These are phyloP conservation scores for Baorangia bicolor DNA, from an alignment of 768 basidiomycete genomes.

Conservation along the genomic window DNA sequence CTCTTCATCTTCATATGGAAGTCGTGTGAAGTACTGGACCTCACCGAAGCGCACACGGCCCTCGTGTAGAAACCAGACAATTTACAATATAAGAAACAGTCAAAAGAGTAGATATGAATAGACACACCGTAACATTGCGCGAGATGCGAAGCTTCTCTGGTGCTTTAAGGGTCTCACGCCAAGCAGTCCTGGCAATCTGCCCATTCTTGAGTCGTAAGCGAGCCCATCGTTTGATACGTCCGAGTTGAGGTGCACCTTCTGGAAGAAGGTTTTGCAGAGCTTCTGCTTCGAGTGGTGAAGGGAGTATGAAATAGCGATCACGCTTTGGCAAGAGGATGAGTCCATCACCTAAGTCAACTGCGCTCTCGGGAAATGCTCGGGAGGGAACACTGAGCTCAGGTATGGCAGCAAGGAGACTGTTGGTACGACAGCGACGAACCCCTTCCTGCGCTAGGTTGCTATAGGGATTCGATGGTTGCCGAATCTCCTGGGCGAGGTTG, in stretches of 20 bases:
- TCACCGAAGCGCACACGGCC: neutral
- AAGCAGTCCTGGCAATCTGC: constrained; percentile 9
- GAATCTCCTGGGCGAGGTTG: too few species aligned
- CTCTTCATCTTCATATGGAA: neutral
- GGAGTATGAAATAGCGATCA: neutral
- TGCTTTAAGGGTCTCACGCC: neutral
- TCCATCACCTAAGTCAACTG: too few species aligned
- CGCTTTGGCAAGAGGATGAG: neutral
- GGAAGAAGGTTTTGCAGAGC: neutral
- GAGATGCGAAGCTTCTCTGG: neutral
- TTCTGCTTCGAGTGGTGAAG: neutral
- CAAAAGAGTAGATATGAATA: too few species aligned
- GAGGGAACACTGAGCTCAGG: too few species aligned
- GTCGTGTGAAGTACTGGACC: neutral
- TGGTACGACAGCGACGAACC: too few species aligned
- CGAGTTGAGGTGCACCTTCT: neutral
- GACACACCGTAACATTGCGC: constrained; percentile 13
- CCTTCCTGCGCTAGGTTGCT: too few species aligned
- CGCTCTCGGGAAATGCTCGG: too few species aligned
- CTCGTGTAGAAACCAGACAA: neutral
- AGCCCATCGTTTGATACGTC: constrained; percentile 15
- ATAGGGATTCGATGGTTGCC: too few species aligned
- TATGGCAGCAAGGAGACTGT: too few species aligned
- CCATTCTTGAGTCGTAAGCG: constrained; percentile 20
- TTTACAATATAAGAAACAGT: too few species aligned